Percentiles rank a stretch among this genome's conserved stretches.
Conservation (phyloP, 2,329 filamentous ascomycete genomes). For the Alternaria brassicae region DNA sequence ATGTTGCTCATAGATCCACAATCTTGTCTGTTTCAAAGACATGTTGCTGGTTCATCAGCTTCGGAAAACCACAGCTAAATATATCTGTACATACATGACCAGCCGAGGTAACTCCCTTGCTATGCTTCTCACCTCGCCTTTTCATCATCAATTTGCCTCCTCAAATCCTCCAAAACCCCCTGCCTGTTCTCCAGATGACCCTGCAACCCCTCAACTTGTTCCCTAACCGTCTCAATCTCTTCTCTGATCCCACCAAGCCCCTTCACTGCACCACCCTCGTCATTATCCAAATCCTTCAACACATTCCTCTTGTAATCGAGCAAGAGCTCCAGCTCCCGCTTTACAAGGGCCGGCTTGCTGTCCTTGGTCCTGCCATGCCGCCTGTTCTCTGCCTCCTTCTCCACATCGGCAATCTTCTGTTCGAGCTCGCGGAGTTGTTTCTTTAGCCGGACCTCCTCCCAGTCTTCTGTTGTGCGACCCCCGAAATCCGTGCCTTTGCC, state of each 20-base stretch:
- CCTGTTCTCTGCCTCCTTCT: slow-evolving; percentile 70
- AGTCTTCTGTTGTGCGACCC: slow-evolving; percentile 84
- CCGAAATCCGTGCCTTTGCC: slow-evolving; percentile 86
- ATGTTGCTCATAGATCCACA: background rate
- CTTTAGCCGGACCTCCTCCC: slow-evolving; percentile 95
- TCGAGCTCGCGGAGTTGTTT: slow-evolving; percentile 91
- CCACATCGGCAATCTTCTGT: slow-evolving; percentile 82
- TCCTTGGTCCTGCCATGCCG: slow-evolving; percentile 66
- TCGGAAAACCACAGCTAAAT: background rate
- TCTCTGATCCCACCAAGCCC: slow-evolving; percentile 79
- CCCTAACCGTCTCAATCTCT: slow-evolving; percentile 87
- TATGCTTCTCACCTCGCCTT: slow-evolving; percentile 60
- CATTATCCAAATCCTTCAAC: slow-evolving; percentile 76
- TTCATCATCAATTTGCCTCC: slow-evolving; percentile 85
- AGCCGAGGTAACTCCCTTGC: background rate
- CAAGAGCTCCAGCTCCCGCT: slow-evolving; percentile 91
- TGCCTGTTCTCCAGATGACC: slow-evolving; percentile 79
- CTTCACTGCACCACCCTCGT: slow-evolving; percentile 67
- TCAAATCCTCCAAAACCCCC: slow-evolving; percentile 76
- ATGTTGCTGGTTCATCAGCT: background rate
- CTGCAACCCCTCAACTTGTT: slow-evolving; percentile 92
- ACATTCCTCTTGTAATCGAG: slow-evolving; percentile 91
- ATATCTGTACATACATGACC: background rate
- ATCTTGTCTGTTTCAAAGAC: background rate
- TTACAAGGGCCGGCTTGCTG: slow-evolving; percentile 87